These are phyloP conservation scores for Elongisporangium prolatum DNA, from an alignment of 352 stramenopile genomes.

Conservation along the genomic window DNA sequence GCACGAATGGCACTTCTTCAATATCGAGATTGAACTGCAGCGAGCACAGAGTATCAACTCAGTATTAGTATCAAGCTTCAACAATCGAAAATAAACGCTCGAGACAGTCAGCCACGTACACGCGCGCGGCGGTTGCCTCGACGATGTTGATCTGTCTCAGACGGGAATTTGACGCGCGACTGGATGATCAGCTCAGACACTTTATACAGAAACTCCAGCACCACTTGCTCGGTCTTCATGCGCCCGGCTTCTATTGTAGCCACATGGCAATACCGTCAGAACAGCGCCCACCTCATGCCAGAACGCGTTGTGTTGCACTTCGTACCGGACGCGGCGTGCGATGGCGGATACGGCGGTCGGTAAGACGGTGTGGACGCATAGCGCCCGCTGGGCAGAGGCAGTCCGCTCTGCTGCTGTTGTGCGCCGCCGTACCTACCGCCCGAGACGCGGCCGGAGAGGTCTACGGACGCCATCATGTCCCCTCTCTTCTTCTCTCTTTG, in stretches of 20 bases:
- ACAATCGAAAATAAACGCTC: neutral
- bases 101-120: slow-evolving; percentile 21
- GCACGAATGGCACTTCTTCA: slow-evolving; percentile 63
- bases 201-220: slow-evolving; percentile 85
- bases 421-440: neutral
- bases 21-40: slow-evolving; percentile 80
- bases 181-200: slow-evolving; percentile 77
- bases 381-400: neutral
- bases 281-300: neutral
- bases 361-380: neutral
- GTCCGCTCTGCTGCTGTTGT: neutral
- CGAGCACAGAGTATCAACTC: neutral
- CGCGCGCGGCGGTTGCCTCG: slow-evolving; percentile 48
- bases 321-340: neutral
- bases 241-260: slow-evolving; percentile 30
- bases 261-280: neutral
- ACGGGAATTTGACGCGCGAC: slow-evolving; percentile 67
- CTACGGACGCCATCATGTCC: neutral
- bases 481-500: neutral
- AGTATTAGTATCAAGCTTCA: neutral
- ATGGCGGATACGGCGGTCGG: neutral
- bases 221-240: slow-evolving; percentile 78
- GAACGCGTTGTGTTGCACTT: neutral
- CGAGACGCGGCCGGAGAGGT: neutral
- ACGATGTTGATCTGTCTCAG: slow-evolving; percentile 31